Base-by-base conservation (phyloP, 2,329 filamentous ascomycete species). In the Colletotrichum aenigma region DNA sequence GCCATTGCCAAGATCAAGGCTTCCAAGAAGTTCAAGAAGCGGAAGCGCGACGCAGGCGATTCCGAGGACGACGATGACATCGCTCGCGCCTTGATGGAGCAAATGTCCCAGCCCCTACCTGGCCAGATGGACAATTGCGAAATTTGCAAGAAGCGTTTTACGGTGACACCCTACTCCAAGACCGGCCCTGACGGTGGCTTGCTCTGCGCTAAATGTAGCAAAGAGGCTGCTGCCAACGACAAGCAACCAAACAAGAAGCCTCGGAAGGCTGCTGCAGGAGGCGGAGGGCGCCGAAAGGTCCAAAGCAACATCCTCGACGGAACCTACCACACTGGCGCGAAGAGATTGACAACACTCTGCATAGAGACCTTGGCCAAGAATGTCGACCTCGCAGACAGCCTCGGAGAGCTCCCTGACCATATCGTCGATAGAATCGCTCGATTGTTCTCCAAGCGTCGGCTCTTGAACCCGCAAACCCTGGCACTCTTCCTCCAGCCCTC, bases 81-180 rank as follows among this genome's bases (percentile, higher is more conserved):
- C 61, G 88, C 87, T 4, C 83, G 84, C 15, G 86, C 87, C 79
- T 84, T 91, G 21, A 85, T 91, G 80, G 79, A 89, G 66, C 80
- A 89, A 76, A 82, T 82, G 30, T 80, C 85, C 48, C 87, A 87
- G 36, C 93, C 93, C 3, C 83, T 93, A n/a, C 94, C 95, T 3
- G 96, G 95, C 4, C 96, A 98, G 83, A 91, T 96, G 81, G 95
- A 94, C 77, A 96, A 98, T 78, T 98, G 96, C 82, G 95, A 94
- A 77, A 86, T 93, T 4, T 98, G 96, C 83, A 89, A 90, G 58
- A 98, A 97, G 83, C 93, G 96, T 48, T 98, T 98, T 81, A 98
- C 95, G 0, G 96, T 98, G 60, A 98, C 96, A 0, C 91, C 95
- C 1, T 98, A 98, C 85, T 96, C 94, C 77, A 94, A 95, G 78